Evolutionary conservation across 495 filamentous ascomycete genomes (phyloP), one percentile per base, ranked within the genome.

Genomic region (Cairneyella variabilis): DNA sequence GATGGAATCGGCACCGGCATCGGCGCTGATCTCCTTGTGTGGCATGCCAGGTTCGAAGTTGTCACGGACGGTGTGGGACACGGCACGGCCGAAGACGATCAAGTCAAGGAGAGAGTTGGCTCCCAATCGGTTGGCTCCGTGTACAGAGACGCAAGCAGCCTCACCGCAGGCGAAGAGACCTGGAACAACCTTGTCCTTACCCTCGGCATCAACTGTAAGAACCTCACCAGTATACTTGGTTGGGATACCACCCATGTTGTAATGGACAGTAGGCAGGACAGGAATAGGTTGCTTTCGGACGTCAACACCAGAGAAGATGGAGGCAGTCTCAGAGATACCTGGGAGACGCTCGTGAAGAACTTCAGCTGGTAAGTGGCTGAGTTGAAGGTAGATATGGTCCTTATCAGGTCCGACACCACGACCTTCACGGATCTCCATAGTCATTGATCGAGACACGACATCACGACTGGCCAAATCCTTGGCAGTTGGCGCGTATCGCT

Each of bases 231-330:
- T 96, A 80, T 93, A 97, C 64, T 89, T 89, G 54, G 92, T 97
- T 41, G 92, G 92, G 64, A 97, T 96, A 77, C 92, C 92, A 70
- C 92, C 92, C 92, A 97, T 97, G 82, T 96, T 96, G 81, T 97
- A 97, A 78, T 97, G 93, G 64, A 96, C 93, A 40, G 92, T 97
- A 44, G 92, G 92, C 51, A 97, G 79, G 59, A 97, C 93, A 50
- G 92, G 92, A 64, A 97, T 97, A 59, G 92, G 92, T 71, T 96
- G 87, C 77, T 95, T 96, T 67, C 83, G 85, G 58, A 97, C 91
- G 68, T 97, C 93, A 63, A 97, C 91, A 69, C 92, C 92, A 30
- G 92, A 78, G 75, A 97, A 97, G 66, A 97, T 96, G 56, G 87
- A 87, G 38, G 92, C 92, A 30, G 93, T 97, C 78, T 97, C 92